Evolutionary conservation across 148 eudicot genomes (phyloP), one percentile per base, ranked within the genome.

Genomic region (Rhododendron ferrugineum): DNA sequence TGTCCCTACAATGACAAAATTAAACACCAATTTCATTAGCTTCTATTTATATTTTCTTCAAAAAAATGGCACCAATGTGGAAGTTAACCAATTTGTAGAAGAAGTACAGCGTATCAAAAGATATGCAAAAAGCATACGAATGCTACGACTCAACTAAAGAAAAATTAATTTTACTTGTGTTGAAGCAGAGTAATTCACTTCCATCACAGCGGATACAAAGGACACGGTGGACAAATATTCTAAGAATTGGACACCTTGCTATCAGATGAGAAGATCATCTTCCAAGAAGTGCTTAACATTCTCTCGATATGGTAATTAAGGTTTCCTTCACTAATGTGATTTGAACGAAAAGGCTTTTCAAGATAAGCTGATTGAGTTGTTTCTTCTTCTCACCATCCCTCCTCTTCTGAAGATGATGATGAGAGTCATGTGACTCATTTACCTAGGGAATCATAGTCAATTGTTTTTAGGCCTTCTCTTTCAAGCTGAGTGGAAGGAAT

Each of bases 1-100:
- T 93, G 91, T 86, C 99, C 98, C 99, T 96, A 81, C 30, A 89
- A 86, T 40, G 83, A 23, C 84, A 46, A 46, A 44, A 23, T 34
- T 20, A 15, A 36, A 36, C 28, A 36, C 60, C 70, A 84, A 10
- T 14, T 52, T 52, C 70, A 36, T 52, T 36, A 75, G 26, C 80
- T 52, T 26, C 66, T 11, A 74, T 64, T 70, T 79, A 50, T 36
- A 75, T 14, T 36, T 84, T 46, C 80, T 74, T 16, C 3, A 74
- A 16, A 20, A 56, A 20, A 30, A 23, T 30, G 64, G 46, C 30
- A 28, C 22, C 74, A 80, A 26, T 82, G 26, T n/a, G 14, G 54
- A 44, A 64, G 11, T 82, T 5, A 68, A 26, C 62, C 58, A 68
- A 46, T 28, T 81, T 22, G 73, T 47, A 28, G 62, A 16, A 70